Evolutionary conservation across 1,139 yeast species (phyloP), one percentile per base, ranked within the genome.

Genomic region (Candida tetrigidarum): DNA sequence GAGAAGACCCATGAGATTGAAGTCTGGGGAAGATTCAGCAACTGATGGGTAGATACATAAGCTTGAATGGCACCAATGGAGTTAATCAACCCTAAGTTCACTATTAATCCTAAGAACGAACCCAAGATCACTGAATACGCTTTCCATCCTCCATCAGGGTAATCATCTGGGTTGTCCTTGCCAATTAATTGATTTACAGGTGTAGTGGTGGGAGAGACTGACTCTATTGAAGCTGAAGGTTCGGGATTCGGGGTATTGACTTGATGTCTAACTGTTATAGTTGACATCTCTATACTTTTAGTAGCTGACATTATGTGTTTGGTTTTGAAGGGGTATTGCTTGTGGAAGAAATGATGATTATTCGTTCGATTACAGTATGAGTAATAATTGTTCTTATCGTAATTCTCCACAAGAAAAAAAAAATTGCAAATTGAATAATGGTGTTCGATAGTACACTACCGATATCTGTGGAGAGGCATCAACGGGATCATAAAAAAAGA

Each of bases 1-100:
- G 87, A 78, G 57, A 84, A 85, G 47, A 84, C 76, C 91, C 91
- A 85, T 5, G 86, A 79, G 2, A 83, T 67, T 4, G 78, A 63
- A 2, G 82, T 67, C 2, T 80, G 69, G 2, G 76, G 59, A 10
- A 67, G 58, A 26, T 65, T 59, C 3, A 63, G 58, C 44, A 84
- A 67, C 54, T 83, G 86, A 58, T 84, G 74, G 45, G 68, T 65
- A 3, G 79, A 63, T 4, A 84, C 67, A 59, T 82, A 83, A 1
- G 86, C 77, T 58, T 84, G 87, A 15, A 84, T 71, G 11, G 83
- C 84, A 46, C 90, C 89, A n/a, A 79, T 71, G 2, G 86, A 67
- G 53, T 83, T 84, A 48, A 79, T 67, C 14, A 84, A 57, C 2
- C 91, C 92, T 56, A 86, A 80, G 5, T 77, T 74, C 7, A 81